A percentile compares a stretch with the other conserved stretches of the same genome.
These are phyloP conservation scores for Macrocybe gigantea DNA, from an alignment of 768 basidiomycete species.

Conservation along the genomic window DNA sequence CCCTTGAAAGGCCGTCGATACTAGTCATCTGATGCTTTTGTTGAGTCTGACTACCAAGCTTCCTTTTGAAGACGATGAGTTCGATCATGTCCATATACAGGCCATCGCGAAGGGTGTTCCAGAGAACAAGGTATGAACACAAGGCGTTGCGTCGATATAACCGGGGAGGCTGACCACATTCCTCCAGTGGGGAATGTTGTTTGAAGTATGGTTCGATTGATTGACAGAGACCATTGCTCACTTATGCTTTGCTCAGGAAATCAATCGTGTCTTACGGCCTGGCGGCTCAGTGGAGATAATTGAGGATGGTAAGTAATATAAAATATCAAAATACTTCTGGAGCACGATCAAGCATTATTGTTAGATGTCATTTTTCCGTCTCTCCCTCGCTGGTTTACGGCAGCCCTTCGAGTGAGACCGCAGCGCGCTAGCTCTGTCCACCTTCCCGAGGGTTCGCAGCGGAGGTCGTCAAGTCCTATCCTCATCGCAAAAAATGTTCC, in stretches of 20 bases:
- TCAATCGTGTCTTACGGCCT: slow-evolving; percentile 62
- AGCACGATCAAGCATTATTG: neutral
- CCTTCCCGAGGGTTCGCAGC: slow-evolving; percentile 41
- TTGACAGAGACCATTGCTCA: neutral
- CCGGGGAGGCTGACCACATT: slow-evolving; percentile 3
- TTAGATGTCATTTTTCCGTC: slow-evolving; percentile 72
- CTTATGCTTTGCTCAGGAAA: slow-evolving; percentile 42
- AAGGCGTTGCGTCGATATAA: slow-evolving; percentile 2
- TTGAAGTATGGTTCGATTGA: slow-evolving; percentile 41
- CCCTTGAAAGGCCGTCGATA: neutral
- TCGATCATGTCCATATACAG: slow-evolving; percentile 75
- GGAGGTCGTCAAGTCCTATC: slow-evolving; percentile 25
- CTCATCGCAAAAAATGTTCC: slow-evolving; percentile 25
- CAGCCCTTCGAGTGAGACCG: slow-evolving; percentile 52
- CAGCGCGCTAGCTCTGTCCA: slow-evolving; percentile 43
- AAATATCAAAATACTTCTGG: neutral
- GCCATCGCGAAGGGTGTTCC: slow-evolving; percentile 62
- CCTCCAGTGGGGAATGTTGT: slow-evolving; percentile 58
- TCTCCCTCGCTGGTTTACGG: slow-evolving; percentile 74
- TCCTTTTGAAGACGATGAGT: slow-evolving; percentile 79
- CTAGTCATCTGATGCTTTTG: neutral
- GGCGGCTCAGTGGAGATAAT: slow-evolving; percentile 67
- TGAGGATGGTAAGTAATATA: slow-evolving; percentile 56
- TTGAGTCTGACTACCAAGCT: slow-evolving; percentile 65
- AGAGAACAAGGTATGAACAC: slow-evolving; percentile 58